phyloP scores from a whole-genome alignment of 495 filamentous ascomycete genomes.

The Apodospora peruviana region DNA sequence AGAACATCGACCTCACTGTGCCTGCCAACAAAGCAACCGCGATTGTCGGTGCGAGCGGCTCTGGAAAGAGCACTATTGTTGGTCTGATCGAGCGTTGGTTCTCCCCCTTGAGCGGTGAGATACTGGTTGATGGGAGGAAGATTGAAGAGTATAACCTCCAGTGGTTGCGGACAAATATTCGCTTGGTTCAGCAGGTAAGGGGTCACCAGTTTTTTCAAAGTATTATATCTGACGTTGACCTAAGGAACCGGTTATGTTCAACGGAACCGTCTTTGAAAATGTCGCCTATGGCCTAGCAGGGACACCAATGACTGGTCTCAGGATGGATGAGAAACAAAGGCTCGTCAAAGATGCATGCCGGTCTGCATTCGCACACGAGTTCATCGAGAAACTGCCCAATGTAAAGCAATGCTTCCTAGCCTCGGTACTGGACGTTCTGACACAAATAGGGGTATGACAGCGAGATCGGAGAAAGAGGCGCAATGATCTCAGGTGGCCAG shows the following conservation, averaged over 20 bases:
- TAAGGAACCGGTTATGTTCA: constrained; percentile 64
- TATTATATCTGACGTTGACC: neutral
- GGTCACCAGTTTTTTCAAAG: neutral
- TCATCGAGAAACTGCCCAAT: constrained; percentile 50
- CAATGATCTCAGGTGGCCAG: constrained; percentile 46
- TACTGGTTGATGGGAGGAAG: constrained; percentile 50
- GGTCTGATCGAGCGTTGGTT: constrained; percentile 89
- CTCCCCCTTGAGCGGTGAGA: constrained; percentile 48
- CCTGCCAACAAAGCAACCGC: constrained; percentile 77
- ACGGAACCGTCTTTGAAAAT: constrained; percentile 61
- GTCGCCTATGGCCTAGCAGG: constrained; percentile 56
- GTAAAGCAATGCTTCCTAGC: constrained; percentile 1
- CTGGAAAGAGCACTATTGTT: constrained; percentile 82
- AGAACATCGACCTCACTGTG: constrained; percentile 46
- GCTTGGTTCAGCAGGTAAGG: constrained; percentile 54
- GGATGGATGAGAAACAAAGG: constrained; percentile 43
- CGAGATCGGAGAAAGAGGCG: constrained; percentile 44
- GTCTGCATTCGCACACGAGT: constrained; percentile 51
- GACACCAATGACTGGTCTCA: constrained; percentile 42
- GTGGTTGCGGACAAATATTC: constrained; percentile 61
- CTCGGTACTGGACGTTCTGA: neutral
- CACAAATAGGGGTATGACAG: constrained; percentile 44
- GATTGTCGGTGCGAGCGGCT: constrained; percentile 72
- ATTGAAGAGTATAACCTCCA: constrained; percentile 50
- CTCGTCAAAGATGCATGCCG: constrained; percentile 52